Evolutionary conservation across 441 rosid genomes (phyloP).

Genomic region (Daphne laureola): DNA sequence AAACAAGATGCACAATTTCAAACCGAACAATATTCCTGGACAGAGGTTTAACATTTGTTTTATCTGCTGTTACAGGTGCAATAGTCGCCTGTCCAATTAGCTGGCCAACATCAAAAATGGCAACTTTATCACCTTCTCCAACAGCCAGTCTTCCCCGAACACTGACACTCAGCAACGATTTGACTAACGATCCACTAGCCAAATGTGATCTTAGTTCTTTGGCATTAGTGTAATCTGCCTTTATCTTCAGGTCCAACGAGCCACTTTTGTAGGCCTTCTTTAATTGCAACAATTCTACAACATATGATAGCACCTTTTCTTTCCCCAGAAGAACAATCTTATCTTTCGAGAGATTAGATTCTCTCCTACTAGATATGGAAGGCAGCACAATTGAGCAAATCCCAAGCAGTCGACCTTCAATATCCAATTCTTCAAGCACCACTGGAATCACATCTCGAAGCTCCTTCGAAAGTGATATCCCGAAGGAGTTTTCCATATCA

Average conservation of each 20-base stretch:
- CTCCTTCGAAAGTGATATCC: constrained; percentile 75
- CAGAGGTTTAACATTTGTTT: constrained; percentile 94
- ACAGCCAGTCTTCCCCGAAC: constrained; percentile 99
- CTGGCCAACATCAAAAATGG: constrained; percentile 96
- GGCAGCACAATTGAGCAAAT: constrained; percentile 80
- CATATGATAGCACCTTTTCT: constrained; percentile 83
- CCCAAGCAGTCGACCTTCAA: constrained; percentile 73
- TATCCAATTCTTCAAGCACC: constrained; percentile 77
- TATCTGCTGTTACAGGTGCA: constrained; percentile 96
- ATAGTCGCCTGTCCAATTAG: constrained; percentile 91
- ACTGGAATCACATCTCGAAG: constrained; percentile 55
- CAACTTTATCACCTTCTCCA: constrained; percentile 99
- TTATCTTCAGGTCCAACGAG: constrained; percentile 94
- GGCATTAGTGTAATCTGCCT: constrained; percentile 96
- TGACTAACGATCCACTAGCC: constrained; percentile 89
- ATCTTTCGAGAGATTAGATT: constrained; percentile 62
- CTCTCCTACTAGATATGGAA: constrained; percentile 75
- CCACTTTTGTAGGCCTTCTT: constrained; percentile 99
- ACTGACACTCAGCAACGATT: constrained; percentile 96
- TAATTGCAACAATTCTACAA: constrained; percentile 82
- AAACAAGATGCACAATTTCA: constrained; percentile 93
- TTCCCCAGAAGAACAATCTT: constrained; percentile 66
- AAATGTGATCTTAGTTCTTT: constrained; percentile 94
- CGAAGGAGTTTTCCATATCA: constrained; percentile 51
- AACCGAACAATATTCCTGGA: constrained; percentile 97